A percentile compares a stretch with the other conserved stretches of the same genome.
phyloP scores from a whole-genome alignment of 805 yeast species.

The Torulaspora maleeae region DNA sequence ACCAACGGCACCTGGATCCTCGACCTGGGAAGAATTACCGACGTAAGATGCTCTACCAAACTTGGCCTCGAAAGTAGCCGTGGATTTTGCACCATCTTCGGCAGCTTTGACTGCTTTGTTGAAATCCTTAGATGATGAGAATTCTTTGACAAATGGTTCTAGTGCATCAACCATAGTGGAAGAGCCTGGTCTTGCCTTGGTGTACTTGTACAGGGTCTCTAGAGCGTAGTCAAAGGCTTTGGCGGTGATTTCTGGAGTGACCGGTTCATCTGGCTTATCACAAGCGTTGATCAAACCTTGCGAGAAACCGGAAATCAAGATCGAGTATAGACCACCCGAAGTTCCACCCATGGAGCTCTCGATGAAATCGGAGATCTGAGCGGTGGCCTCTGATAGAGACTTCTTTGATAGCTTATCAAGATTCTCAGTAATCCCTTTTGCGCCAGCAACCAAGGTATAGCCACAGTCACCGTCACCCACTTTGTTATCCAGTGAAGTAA shows the following conservation, averaged over 20 bases:
- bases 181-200: slow-evolving; percentile 85
- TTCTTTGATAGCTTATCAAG: slow-evolving; percentile 41
- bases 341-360: slow-evolving; percentile 97
- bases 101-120: slow-evolving; percentile 64
- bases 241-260: slow-evolving; percentile 40
- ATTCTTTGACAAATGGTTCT: slow-evolving; percentile 74
- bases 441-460: slow-evolving; percentile 80
- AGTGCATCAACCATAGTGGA: slow-evolving; percentile 85
- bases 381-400: slow-evolving; percentile 50
- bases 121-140: slow-evolving; percentile 49
- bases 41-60: slow-evolving; percentile 95
- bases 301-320: slow-evolving; percentile 73
- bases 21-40: slow-evolving; percentile 61
- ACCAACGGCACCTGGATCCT: slow-evolving; percentile 96
- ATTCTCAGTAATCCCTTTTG: slow-evolving; percentile 59
- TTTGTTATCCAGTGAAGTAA: slow-evolving; percentile 77
- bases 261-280: slow-evolving; percentile 26
- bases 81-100: slow-evolving; percentile 66
- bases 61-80: slow-evolving; percentile 71
- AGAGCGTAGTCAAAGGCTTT: slow-evolving; percentile 54
- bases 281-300: slow-evolving; percentile 40
- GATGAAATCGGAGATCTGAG: slow-evolving; percentile 74
- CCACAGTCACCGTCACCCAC: slow-evolving; percentile 99
- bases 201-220: slow-evolving; percentile 73
- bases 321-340: slow-evolving; percentile 89